phyloP scores from a whole-genome alignment of 1,284 basidiomycete genomes.

The Hymenochaete sp. region DNA sequence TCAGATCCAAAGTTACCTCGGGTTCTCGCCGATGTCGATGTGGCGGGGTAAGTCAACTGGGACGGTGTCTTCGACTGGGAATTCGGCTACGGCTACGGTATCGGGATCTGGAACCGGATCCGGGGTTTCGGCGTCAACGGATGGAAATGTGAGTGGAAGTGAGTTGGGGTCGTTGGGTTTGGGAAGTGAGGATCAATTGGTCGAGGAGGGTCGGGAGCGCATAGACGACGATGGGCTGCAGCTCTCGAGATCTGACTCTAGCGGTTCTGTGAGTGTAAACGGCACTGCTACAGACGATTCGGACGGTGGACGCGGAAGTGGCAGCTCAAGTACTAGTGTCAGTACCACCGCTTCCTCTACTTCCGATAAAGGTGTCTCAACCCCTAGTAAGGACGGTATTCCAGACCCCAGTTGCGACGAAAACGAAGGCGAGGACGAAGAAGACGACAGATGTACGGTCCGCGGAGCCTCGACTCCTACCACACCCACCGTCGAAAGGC shows the following conservation, averaged over 20 bases:
- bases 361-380: too few relatives aligned
- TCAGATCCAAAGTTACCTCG: constrained; percentile 15
- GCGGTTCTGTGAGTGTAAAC: neutral
- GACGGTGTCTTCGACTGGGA: too few relatives aligned
- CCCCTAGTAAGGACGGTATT: too few relatives aligned
- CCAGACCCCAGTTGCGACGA: too few relatives aligned
- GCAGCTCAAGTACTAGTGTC: neutral
- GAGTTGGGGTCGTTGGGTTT: too few relatives aligned
- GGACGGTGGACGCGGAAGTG: neutral
- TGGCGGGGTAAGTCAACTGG: constrained; percentile 17
- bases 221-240: too few relatives aligned
- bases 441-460: constrained; percentile 55
- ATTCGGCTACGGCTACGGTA: constrained; percentile 12
- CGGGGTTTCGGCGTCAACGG: too few relatives aligned
- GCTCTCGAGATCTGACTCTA: neutral
- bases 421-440: constrained; percentile 31
- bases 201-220: too few relatives aligned
- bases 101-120: too few relatives aligned
- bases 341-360: too few relatives aligned
- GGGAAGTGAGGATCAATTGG: too few relatives aligned
- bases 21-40: constrained; percentile 16
- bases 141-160: too few relatives aligned
- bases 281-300: neutral
- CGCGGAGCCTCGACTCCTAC: constrained; percentile 25
- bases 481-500: constrained; percentile 26